phyloP scores from a whole-genome alignment of 2,329 filamentous ascomycete species.

The Thyridium curvatum region DNA sequence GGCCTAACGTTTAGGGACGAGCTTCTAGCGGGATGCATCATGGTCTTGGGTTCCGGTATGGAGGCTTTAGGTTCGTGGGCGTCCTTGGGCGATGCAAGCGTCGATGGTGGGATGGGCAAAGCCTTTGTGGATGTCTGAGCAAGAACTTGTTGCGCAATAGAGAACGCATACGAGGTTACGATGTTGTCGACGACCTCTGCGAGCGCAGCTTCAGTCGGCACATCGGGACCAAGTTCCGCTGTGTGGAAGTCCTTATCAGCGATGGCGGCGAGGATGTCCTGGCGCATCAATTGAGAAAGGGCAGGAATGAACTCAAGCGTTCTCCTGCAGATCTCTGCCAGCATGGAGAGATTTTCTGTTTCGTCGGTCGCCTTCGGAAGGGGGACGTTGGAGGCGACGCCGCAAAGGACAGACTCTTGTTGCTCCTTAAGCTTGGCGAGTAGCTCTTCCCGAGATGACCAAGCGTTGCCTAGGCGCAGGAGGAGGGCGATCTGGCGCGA shows the following conservation, averaged over 20 bases:
- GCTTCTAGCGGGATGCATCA: conserved; percentile 61
- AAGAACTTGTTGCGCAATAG: conserved; percentile 68
- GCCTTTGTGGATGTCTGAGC: conserved; percentile 67
- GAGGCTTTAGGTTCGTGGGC: conserved; percentile 53
- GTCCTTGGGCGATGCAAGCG: conserved; percentile 31
- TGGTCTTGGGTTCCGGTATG: conserved; percentile 63
- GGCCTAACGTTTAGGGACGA: conserved; percentile 50
- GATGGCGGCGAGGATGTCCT: conserved; percentile 63
- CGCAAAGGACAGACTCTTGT: conserved; percentile 50
- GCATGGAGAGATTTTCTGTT: conserved; percentile 66
- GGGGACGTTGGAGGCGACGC: conserved; percentile 32
- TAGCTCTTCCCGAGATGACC: conserved; percentile 55
- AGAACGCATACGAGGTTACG: conserved; percentile 72
- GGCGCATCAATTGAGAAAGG: conserved; percentile 71
- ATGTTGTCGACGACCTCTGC: conserved; percentile 63
- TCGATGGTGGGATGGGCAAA: conserved; percentile 58
- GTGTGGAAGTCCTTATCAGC: conserved; percentile 21
- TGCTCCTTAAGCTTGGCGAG: conserved; percentile 57
- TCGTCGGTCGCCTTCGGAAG: conserved; percentile 49
- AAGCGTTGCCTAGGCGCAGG: conserved; percentile 73
- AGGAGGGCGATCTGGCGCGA: conserved; percentile 79
- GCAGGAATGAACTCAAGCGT: conserved; percentile 79
- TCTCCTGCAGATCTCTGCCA: conserved; percentile 82
- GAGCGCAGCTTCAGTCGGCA: conserved; percentile 24
- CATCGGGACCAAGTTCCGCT: conserved; percentile 3